Conservation (phyloP, 1,284 basidiomycete species). For the Fomitopsis pinicola region DNA sequence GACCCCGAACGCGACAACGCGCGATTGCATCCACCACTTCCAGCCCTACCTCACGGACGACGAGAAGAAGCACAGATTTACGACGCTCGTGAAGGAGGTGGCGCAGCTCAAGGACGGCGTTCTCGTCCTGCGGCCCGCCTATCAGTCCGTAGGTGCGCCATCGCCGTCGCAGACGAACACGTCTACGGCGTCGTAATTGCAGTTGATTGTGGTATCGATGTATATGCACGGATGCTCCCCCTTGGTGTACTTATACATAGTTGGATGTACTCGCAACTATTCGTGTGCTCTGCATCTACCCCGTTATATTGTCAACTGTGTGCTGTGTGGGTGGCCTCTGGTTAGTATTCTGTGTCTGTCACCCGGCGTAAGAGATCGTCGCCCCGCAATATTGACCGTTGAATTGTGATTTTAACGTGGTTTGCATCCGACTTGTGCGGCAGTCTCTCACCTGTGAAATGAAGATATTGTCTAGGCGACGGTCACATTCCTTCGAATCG, state of each 20-base stretch:
- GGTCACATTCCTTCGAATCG: no score
- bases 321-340: no score
- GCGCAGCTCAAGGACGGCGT: slow-evolving; percentile 65
- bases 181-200: background rate
- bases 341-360: no score
- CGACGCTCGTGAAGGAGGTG: slow-evolving; percentile 71
- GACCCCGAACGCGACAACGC: slow-evolving; percentile 59
- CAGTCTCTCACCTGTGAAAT: no score
- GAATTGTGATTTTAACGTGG: no score
- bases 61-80: slow-evolving; percentile 68
- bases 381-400: no score
- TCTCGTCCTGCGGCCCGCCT: slow-evolving; percentile 53
- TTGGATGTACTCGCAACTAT: background rate
- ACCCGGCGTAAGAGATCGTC: no score
- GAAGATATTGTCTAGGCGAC: no score
- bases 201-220: background rate
- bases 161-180: slow-evolving; percentile 15
- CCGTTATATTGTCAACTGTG: background rate
- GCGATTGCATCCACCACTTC: slow-evolving; percentile 76
- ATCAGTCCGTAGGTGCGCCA: slow-evolving; percentile 15
- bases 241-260: background rate
- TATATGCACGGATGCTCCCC: background rate
- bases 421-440: no score
- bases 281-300: background rate
- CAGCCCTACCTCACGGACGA: slow-evolving; percentile 64